Percentiles rank a stretch among this genome's conserved stretches.
phyloP scores from a whole-genome alignment of 305 asterid genomes.

The Ilex paraguariensis region DNA sequence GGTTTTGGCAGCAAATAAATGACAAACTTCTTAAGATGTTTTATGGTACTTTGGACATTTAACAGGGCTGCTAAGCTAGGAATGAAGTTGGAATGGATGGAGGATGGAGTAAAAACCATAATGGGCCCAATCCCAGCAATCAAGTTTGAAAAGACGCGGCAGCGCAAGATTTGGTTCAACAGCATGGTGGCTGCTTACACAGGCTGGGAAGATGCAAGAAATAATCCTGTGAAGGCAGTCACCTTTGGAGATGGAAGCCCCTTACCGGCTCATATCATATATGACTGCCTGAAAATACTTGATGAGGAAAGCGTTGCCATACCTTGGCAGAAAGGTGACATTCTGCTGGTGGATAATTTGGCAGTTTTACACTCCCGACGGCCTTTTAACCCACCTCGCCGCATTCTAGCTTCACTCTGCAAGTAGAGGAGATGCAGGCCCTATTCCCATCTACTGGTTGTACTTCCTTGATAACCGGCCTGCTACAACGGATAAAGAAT shows the following conservation, averaged over 20 bases:
- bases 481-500: no score
- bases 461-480: no score
- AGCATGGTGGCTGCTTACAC: slow-evolving; percentile 92
- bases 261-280: slow-evolving; percentile 53
- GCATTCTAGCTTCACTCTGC: slow-evolving; percentile 81
- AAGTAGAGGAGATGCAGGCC: slow-evolving; percentile 26
- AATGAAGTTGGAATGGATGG: slow-evolving; percentile 84
- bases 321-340: slow-evolving; percentile 84
- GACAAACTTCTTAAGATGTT: no score
- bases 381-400: slow-evolving; percentile 73
- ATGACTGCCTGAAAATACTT: slow-evolving; percentile 58
- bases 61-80: slow-evolving; percentile 72
- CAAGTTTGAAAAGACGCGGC: slow-evolving; percentile 49
- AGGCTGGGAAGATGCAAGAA: slow-evolving; percentile 74
- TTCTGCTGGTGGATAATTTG: slow-evolving; percentile 66
- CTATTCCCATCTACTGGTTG: no score
- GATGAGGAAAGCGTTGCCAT: slow-evolving; percentile 72
- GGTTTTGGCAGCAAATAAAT: no score
- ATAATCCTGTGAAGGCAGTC: slow-evolving; percentile 79
- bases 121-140: slow-evolving; percentile 92
- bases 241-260: slow-evolving; percentile 67
- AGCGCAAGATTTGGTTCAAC: slow-evolving; percentile 83
- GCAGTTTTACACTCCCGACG: slow-evolving; percentile 79
- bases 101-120: slow-evolving; percentile 54
- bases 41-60: neutral